These are phyloP conservation scores for Chrysoporthe deuterocubensis DNA, from an alignment of 2,329 filamentous ascomycete species.

Conservation along the genomic window DNA sequence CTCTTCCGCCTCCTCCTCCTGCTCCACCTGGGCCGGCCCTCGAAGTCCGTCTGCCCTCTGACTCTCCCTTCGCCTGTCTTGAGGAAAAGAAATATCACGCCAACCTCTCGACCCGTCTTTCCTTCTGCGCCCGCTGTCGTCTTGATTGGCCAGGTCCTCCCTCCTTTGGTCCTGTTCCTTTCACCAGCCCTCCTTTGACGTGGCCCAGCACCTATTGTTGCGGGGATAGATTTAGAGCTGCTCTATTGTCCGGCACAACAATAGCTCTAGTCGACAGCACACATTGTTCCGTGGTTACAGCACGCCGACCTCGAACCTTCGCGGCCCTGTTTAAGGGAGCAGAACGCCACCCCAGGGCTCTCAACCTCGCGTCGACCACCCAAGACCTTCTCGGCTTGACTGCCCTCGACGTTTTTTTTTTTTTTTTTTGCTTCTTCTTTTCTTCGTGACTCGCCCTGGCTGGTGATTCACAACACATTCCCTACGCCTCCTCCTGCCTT, in stretches of 20 bases:
- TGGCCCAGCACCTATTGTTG: constrained; percentile 27
- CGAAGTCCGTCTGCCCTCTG: constrained; percentile 19
- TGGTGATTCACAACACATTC: constrained; percentile 10
- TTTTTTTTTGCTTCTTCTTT: neutral
- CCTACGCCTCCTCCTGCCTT: neutral
- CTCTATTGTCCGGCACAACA: constrained; percentile 32
- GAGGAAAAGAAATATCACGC: neutral
- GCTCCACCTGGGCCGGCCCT: constrained; percentile 4
- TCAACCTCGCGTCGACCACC: neutral
- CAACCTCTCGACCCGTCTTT: constrained; percentile 35
- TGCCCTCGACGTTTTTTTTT: no score
- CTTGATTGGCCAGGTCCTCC: constrained; percentile 12
- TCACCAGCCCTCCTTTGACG: constrained; percentile 24
- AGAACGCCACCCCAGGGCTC: neutral
- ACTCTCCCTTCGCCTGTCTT: constrained; percentile 15
- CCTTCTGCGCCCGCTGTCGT: constrained; percentile 35
- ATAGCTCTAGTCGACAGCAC: constrained; percentile 19
- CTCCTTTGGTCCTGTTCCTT: constrained; percentile 25
- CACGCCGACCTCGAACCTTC: constrained; percentile 15
- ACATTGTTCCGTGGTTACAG: constrained; percentile 25
- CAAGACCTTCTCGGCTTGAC: neutral
- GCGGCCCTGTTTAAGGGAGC: neutral
- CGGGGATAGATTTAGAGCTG: constrained; percentile 21
- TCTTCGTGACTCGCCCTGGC: neutral
- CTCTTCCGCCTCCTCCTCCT: neutral